Conservation (phyloP, 768 basidiomycete species). For the Coprinopsis strossmayeri region DNA sequence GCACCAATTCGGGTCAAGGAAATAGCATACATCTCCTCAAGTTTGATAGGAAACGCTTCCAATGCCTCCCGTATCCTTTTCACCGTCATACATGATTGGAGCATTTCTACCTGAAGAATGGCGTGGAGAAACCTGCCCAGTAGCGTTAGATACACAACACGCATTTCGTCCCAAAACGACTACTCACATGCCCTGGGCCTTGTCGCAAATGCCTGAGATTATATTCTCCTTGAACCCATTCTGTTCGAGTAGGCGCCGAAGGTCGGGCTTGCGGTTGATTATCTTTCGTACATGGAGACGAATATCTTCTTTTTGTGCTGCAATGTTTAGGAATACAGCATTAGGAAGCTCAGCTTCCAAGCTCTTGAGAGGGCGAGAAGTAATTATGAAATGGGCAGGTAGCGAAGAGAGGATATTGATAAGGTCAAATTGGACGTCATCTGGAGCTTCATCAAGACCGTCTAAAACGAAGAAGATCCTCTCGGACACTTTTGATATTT, state of each 20-base stretch:
- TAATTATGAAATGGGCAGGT: neutral
- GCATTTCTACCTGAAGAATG: neutral
- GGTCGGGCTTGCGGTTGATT: neutral
- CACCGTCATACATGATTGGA: neutral
- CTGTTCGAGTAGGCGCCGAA: neutral
- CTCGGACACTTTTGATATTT: neutral
- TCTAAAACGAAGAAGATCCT: neutral
- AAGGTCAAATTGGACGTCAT: neutral
- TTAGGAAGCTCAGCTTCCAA: neutral
- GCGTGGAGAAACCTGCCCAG: conserved; percentile 2
- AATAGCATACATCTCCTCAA: neutral
- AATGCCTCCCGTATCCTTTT: neutral
- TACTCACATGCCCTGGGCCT: neutral
- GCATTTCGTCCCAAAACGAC: neutral
- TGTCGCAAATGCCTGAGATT: neutral
- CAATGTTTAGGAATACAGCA: neutral
- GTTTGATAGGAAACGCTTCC: neutral
- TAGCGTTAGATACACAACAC: neutral
- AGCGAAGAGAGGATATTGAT: neutral
- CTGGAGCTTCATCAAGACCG: neutral
- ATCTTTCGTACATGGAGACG: neutral
- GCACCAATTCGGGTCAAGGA: neutral
- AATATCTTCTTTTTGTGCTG: neutral
- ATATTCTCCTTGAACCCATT: neutral
- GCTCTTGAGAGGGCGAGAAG: neutral